Evolutionary conservation across 148 eudicot species (phyloP), one percentile per base, ranked within the genome.

Genomic region (Mesembryanthemum crystallinum): DNA sequence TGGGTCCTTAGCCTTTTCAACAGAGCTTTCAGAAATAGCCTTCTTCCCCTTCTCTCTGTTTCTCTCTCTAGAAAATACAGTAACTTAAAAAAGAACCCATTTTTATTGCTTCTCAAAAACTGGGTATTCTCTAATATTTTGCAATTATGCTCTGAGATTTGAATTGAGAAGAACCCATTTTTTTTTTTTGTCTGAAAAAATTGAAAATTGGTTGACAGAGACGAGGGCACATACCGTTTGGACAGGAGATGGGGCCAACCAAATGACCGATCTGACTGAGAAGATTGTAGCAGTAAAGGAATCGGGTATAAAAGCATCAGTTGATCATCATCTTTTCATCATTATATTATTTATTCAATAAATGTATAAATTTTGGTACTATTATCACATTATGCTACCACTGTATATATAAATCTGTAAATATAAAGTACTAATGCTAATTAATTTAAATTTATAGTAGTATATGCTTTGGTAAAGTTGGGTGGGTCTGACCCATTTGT

Each of bases 171-270:
- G 71, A 67, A 67, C 32, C 71, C 55, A 42, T 23, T 20, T 13
- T 17, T 13, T 54, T 21, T 54, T 17, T 20, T 21, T 21, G 32
- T 69, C 64, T 8, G 72, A 54, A 28, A 67, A 74, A 64, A 37
- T 76, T 52, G 76, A 80, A 71, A 76, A 80, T 21, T 63, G 37
- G 79, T 75, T 80, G 79, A 75, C 76, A 76, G 39, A 73, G 76
- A 80, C 83, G 63, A 80, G 15, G 79, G 64, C 79, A 72, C 72
- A 64, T 76, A 80, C 79, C 82, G 82, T 80, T 79, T 63, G 66
- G 58, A 47, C 79, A 76, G 79, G 54, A 67, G 71, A 83, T 77
- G 77, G 86, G 89, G 82, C 88, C 93, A 35, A 35, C 39, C 39
- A 35, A 87, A 81, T 79, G 47, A 67, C 58, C 61, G 70, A 74